phyloP scores from a whole-genome alignment of 495 filamentous ascomycete genomes.

The Letharia lupina region DNA sequence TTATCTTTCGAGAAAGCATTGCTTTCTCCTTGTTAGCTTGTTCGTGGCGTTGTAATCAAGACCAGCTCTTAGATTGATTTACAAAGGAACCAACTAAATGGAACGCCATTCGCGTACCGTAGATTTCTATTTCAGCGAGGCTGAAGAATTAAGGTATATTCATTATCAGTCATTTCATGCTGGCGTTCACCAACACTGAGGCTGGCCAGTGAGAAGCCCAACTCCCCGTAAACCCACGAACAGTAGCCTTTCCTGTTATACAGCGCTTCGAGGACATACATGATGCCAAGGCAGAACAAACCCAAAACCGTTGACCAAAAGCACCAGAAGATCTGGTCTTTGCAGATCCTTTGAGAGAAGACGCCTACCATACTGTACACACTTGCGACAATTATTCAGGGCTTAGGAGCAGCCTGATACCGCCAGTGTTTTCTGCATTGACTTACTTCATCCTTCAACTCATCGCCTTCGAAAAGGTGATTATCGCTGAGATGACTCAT shows the following conservation, averaged over 20 bases:
- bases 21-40: too few species aligned
- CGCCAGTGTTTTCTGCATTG: background rate
- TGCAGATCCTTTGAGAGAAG: background rate
- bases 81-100: background rate
- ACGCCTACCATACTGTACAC: background rate
- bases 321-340: background rate
- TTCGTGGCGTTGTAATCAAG: background rate
- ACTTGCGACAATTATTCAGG: background rate
- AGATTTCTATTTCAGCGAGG: background rate
- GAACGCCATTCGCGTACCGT: background rate
- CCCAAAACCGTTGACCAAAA: background rate
- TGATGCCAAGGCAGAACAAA: background rate
- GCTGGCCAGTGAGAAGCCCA: background rate
- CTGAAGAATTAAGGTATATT: background rate
- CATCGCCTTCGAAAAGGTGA: background rate
- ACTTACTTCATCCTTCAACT: background rate
- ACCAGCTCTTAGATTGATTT: background rate
- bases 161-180: background rate
- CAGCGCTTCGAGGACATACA: background rate
- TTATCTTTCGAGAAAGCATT: too few species aligned
- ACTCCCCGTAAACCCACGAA: background rate
- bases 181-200: background rate
- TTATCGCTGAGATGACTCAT: background rate
- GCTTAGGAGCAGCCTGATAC: background rate
- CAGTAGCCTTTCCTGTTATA: background rate